Evolutionary conservation across 2,329 filamentous ascomycete species (phyloP).

Genomic region (Cladobotryum mycophilum): DNA sequence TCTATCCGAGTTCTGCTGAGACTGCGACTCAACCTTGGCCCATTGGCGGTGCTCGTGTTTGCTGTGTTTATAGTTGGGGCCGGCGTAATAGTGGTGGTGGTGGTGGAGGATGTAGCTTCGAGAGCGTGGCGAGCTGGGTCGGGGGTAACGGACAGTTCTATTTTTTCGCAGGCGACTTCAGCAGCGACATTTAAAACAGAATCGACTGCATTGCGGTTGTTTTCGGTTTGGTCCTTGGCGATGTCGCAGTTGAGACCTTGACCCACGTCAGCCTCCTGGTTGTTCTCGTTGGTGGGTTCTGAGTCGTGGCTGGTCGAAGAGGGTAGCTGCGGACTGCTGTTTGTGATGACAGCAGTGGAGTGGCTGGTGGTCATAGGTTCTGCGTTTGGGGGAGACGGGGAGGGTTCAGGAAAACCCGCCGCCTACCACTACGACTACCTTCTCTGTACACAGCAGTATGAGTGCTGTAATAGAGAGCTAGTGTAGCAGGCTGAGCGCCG

Average conservation of each 20-base stretch:
- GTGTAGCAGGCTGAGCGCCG: slow-evolving; percentile 8
- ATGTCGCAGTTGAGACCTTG: slow-evolving; percentile 6
- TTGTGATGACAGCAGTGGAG: slow-evolving; percentile 11
- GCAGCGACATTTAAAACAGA: slow-evolving; percentile 1
- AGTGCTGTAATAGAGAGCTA: background rate
- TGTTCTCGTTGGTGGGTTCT: slow-evolving; percentile 8
- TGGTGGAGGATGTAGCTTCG: background rate
- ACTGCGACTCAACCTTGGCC: background rate
- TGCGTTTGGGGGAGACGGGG: slow-evolving; percentile 1
- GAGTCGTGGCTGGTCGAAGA: slow-evolving; percentile 8
- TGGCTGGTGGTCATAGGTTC: slow-evolving; percentile 14
- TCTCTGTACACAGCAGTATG: background rate
- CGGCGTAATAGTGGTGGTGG: background rate
- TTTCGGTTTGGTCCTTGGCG: background rate
- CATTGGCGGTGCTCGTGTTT: background rate
- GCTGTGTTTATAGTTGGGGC: too few relatives aligned
- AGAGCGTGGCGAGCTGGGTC: slow-evolving; percentile 1
- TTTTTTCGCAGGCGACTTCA: slow-evolving; percentile 1
- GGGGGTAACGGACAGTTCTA: background rate
- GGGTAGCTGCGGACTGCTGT: slow-evolving; percentile 6
- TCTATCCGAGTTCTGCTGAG: slow-evolving; percentile 14
- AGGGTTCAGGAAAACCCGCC: slow-evolving; percentile 7
- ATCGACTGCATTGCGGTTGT: slow-evolving; percentile 6
- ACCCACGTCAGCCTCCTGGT: slow-evolving; percentile 6
- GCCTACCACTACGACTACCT: background rate